Percentiles rank a stretch among this genome's conserved stretches.
These are phyloP conservation scores for Helianthus tuberosus DNA, from an alignment of 129 eudicot species.

Conservation along the genomic window DNA sequence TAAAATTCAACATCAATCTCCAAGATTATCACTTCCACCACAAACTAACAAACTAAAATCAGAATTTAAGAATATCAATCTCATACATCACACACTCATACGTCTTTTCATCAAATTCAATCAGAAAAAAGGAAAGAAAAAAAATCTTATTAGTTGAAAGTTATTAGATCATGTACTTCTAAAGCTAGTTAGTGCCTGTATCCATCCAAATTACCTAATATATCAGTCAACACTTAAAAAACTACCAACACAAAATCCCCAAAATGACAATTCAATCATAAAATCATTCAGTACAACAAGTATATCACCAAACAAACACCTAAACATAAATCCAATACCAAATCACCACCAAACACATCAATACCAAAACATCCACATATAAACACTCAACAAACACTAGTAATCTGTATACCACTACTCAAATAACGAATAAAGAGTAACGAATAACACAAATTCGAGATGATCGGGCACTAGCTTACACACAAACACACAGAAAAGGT, in stretches of 20 bases:
- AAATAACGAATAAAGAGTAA: too few relatives aligned
- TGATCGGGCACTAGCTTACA: too few relatives aligned
- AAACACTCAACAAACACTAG: constrained; percentile 8
- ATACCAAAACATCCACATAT: constrained; percentile 4
- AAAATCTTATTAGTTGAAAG: too few relatives aligned
- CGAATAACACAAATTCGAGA: too few relatives aligned
- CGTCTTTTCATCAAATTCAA: constrained; percentile 11
- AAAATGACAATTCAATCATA: constrained; percentile 18
- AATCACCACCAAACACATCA: too few relatives aligned
- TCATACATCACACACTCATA: background rate
- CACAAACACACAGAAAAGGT: too few relatives aligned
- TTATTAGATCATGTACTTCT: constrained; percentile 20
- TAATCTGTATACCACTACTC: constrained; percentile 13
- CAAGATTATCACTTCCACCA: constrained; percentile 18
- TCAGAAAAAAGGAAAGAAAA: constrained; percentile 9
- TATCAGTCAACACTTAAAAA: constrained; percentile 5
- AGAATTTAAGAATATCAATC: constrained; percentile 8
- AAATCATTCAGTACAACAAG: constrained; percentile 16
- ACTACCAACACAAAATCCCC: constrained; percentile 7
- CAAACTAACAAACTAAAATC: constrained; percentile 1
- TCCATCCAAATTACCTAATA: constrained; percentile 14
- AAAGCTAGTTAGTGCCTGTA: background rate
- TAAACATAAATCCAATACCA: background rate
- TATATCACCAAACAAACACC: constrained; percentile 17
- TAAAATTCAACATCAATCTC: too few relatives aligned